Evolutionary conservation across 2,329 filamentous ascomycete species (phyloP).

Genomic region (Diaporthe aspalathi): DNA sequence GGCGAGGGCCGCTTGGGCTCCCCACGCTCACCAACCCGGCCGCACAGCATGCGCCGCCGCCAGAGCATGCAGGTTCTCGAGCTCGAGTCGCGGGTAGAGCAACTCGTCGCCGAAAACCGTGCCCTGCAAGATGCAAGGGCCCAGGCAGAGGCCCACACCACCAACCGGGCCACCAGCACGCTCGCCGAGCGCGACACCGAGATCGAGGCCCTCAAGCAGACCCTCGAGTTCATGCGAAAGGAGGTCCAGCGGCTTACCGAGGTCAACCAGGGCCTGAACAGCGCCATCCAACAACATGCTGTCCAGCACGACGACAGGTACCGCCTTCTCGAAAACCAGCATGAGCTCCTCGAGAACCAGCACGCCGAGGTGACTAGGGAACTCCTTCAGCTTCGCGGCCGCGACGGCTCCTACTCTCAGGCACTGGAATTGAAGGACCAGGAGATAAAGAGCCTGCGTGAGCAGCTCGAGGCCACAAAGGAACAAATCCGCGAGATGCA

Average conservation of each 20-base stretch:
- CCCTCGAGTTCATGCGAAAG: conserved; percentile 81
- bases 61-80: conserved; percentile 98
- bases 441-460: conserved; percentile 82
- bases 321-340: conserved; percentile 73
- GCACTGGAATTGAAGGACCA: conserved; percentile 81
- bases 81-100: conserved; percentile 86
- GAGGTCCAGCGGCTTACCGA: conserved; percentile 85
- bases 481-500: conserved; percentile 69
- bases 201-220: conserved; percentile 83
- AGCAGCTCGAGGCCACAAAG: conserved; percentile 80
- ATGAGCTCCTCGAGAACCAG: conserved; percentile 73
- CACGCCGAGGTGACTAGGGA: conserved; percentile 75
- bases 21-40: conserved; percentile 90
- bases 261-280: conserved; percentile 82
- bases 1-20: conserved; percentile 89
- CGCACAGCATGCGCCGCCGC: conserved; percentile 94
- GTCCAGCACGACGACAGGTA: conserved; percentile 81
- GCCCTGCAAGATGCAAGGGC: conserved; percentile 78
- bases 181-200: conserved; percentile 87
- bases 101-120: conserved; percentile 86
- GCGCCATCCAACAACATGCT: conserved; percentile 81
- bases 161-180: conserved; percentile 74
- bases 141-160: conserved; percentile 74
- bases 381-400: conserved; percentile 73
- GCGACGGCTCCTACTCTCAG: conserved; percentile 71